These are phyloP conservation scores for Cladosporium sp. DNA, from an alignment of 2,329 filamentous ascomycete genomes.

Conservation along the genomic window DNA sequence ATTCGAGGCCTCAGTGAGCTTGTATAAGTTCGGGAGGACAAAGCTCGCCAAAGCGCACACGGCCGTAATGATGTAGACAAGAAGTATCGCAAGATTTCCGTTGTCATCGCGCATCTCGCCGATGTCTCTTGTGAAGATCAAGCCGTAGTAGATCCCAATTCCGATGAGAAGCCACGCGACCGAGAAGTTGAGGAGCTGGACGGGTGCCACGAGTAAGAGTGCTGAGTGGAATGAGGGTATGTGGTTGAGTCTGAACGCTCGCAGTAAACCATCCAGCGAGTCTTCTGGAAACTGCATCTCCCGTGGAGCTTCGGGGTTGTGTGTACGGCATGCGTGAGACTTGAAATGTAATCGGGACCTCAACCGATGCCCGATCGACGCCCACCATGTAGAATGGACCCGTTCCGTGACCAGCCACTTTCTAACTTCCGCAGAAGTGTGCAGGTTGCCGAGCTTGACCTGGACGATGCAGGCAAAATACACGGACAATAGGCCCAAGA, in stretches of 20 bases:
- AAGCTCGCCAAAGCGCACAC: too few species aligned
- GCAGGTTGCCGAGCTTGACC: background rate
- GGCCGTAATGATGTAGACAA: background rate
- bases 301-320: too few species aligned
- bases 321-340: too few species aligned
- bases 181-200: background rate
- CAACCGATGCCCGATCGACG: too few species aligned
- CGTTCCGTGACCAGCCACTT: background rate
- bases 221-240: background rate
- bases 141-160: background rate
- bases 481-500: background rate
- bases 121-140: background rate
- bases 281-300: too few species aligned
- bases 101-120: background rate
- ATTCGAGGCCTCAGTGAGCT: too few species aligned
- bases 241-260: too few species aligned
- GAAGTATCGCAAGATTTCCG: background rate
- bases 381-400: background rate
- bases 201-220: background rate
- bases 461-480: conserved; percentile 3
- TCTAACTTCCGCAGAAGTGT: background rate
- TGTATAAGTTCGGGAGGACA: too few species aligned
- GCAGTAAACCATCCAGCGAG: too few species aligned
- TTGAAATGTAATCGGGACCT: too few species aligned
- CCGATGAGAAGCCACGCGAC: background rate